Percentiles rank a stretch among this genome's conserved stretches.
These are phyloP conservation scores for Paraphaeosphaeria minitans DNA, from an alignment of 2,329 filamentous ascomycete genomes.

Conservation along the genomic window DNA sequence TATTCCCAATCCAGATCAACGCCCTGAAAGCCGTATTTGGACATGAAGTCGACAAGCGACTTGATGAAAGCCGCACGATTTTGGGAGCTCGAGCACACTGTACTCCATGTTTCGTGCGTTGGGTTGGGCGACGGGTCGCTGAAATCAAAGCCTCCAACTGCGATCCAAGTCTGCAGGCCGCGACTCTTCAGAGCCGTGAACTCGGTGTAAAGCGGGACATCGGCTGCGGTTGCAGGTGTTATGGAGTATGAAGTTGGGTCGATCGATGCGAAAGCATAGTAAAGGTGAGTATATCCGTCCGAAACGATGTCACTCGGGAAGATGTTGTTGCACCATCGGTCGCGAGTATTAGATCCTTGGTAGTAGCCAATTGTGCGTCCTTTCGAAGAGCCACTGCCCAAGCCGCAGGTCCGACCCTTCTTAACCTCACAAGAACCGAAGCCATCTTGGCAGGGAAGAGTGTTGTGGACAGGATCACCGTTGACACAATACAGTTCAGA, in stretches of 20 bases:
- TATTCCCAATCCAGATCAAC: conserved; percentile 56
- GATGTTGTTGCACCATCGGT: conserved; percentile 38
- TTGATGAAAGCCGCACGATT: conserved; percentile 45
- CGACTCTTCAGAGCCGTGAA: conserved; percentile 43
- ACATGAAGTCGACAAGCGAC: conserved; percentile 47
- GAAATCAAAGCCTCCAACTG: conserved; percentile 51
- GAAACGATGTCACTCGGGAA: conserved; percentile 41
- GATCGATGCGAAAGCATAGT: conserved; percentile 35
- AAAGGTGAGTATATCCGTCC: conserved; percentile 41
- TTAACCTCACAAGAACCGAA: conserved; percentile 42
- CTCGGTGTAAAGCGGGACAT: conserved; percentile 27
- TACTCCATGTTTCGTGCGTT: conserved; percentile 30
- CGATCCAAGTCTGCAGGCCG: conserved; percentile 46
- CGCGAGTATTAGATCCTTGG: conserved; percentile 32
- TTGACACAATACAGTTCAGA: conserved; percentile 23
- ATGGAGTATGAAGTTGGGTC: conserved; percentile 31
- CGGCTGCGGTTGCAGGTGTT: conserved; percentile 20
- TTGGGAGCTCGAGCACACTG: conserved; percentile 16
- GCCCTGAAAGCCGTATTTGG: conserved; percentile 51
- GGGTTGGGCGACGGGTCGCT: conserved; percentile 40
- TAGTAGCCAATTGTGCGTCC: conserved; percentile 48
- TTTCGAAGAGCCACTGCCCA: conserved; percentile 22
- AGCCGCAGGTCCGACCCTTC: conserved; percentile 30
- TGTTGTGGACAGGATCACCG: conserved; percentile 21
- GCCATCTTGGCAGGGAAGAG: conserved; percentile 40